Evolutionary conservation across 2,329 filamentous ascomycete species (phyloP), one percentile per base, ranked within the genome.

Genomic region (Stylonectria norvegica): DNA sequence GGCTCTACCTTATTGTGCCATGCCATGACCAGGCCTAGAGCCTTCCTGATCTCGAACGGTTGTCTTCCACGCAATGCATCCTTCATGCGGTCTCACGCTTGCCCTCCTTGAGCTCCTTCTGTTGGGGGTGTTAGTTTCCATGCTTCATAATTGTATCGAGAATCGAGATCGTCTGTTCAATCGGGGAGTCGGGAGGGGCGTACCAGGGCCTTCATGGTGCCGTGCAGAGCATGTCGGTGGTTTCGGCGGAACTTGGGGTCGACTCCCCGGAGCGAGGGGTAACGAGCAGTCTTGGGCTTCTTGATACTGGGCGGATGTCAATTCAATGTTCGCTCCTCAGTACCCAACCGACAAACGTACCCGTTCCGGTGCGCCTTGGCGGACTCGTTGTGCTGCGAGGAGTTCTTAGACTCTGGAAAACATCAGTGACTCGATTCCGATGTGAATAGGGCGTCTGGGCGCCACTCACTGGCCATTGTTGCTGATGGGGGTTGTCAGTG

Each of bases 161-260:
- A 9, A 20, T 20, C 20, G 27, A 14, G 27, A n/a, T 36, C 28
- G 45, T 14, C n/a, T 38, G 5, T 10, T 42, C 27, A 29, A 23
- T 46, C 43, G 41, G 27, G 27, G 34, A 25, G 20, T n/a, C n/a
- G n/a, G 18, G 34, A 22, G 22, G 33, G 32, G 48, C 86, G 66
- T 84, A 97, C 91, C 79, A 98, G 77, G 70, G 93, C 93, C 79
- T 88, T 94, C 81, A 88, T 89, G 70, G 90, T 98, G 72, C 93
- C 93, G 81, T 97, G 93, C 56, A 97, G 89, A 73, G 93, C 93
- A 83, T 98, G 91, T 80, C 89, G 89, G 81, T 98, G 93, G 83
- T 98, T 98, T 77, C 93, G 86, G 74, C 93, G 86, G 83, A 98
- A 98, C 85, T 98, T 98, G 70, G 93, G 90, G 78, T 98, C 93